These are phyloP conservation scores for Astrocystis sublimbata DNA, from an alignment of 495 filamentous ascomycete species.

Conservation along the genomic window DNA sequence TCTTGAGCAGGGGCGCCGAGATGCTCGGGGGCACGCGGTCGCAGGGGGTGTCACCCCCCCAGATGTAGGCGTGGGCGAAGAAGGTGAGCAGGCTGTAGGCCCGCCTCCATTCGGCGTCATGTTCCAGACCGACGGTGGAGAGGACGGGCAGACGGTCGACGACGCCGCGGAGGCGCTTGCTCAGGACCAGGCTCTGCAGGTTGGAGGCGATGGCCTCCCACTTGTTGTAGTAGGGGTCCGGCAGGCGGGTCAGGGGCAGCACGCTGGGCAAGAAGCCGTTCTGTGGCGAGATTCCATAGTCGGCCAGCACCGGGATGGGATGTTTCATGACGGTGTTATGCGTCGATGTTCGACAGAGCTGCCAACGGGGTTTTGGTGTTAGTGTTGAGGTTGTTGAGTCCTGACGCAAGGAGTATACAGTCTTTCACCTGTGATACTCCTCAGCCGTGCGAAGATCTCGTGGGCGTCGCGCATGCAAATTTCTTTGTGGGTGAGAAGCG, in stretches of 20 bases:
- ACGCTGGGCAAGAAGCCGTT: slow-evolving; percentile 87
- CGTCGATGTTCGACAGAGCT: not conserved
- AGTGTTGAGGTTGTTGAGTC: slow-evolving; percentile 36
- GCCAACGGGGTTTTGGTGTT: slow-evolving; percentile 15
- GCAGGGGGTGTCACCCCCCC: slow-evolving; percentile 81
- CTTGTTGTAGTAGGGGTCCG: slow-evolving; percentile 85
- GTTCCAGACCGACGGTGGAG: slow-evolving; percentile 73
- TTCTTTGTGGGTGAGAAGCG: not conserved
- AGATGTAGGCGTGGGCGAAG: slow-evolving; percentile 91
- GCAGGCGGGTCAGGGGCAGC: slow-evolving; percentile 74
- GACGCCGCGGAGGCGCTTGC: slow-evolving; percentile 72
- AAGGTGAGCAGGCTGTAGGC: slow-evolving; percentile 87
- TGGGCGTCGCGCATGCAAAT: slow-evolving; percentile 37
- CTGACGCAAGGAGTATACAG: slow-evolving; percentile 67
- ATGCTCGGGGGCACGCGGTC: slow-evolving; percentile 83
- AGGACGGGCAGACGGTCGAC: slow-evolving; percentile 80
- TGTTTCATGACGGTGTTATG: slow-evolving; percentile 67
- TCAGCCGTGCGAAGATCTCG: slow-evolving; percentile 55
- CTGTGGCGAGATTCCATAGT: slow-evolving; percentile 85
- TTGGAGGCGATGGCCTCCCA: slow-evolving; percentile 87
- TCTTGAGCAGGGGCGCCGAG: slow-evolving; percentile 75
- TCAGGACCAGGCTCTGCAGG: slow-evolving; percentile 83
- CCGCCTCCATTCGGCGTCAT: slow-evolving; percentile 86
- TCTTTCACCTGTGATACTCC: slow-evolving; percentile 57
- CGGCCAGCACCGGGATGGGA: slow-evolving; percentile 71